Conservation (phyloP, 2,329 filamentous ascomycete species). For the Cercospora zeina region DNA sequence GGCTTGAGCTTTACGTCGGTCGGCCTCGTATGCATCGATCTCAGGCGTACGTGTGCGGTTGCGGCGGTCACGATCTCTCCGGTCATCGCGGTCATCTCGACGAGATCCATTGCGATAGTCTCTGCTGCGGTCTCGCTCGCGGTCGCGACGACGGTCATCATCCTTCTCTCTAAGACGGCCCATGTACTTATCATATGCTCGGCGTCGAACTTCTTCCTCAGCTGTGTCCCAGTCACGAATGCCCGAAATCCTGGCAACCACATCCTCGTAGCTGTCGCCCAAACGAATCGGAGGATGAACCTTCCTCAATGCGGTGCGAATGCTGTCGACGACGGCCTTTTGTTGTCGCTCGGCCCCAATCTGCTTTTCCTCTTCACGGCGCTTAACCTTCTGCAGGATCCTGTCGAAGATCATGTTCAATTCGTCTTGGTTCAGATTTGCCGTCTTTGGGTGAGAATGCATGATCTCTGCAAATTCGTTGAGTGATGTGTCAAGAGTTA, state of each 20-base stretch:
- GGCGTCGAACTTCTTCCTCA: slow-evolving; percentile 77
- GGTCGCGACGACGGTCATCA: slow-evolving; percentile 58
- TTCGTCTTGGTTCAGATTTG: slow-evolving; percentile 78
- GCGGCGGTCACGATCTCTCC: slow-evolving; percentile 49
- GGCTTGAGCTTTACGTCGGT: slow-evolving; percentile 87
- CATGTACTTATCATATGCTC: slow-evolving; percentile 88
- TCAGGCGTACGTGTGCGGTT: slow-evolving; percentile 73
- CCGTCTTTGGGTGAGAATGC: slow-evolving; percentile 82
- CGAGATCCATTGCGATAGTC: slow-evolving; percentile 54
- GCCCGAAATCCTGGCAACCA: slow-evolving; percentile 75
- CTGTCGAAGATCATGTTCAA: slow-evolving; percentile 81
- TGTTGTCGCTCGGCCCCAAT: slow-evolving; percentile 80
- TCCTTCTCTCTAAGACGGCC: slow-evolving; percentile 81
- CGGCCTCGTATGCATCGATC: slow-evolving; percentile 89
- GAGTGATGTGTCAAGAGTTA: slow-evolving; percentile 80
- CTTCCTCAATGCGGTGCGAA: slow-evolving; percentile 84
- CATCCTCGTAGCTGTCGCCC: slow-evolving; percentile 84
- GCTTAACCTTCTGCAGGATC: slow-evolving; percentile 81
- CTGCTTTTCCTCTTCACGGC: slow-evolving; percentile 78
- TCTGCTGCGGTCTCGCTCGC: slow-evolving; percentile 37
- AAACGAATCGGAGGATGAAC: slow-evolving; percentile 78
- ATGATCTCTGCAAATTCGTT: slow-evolving; percentile 84
- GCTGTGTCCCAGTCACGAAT: slow-evolving; percentile 83
- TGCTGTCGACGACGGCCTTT: slow-evolving; percentile 76
- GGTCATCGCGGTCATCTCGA: slow-evolving; percentile 45